Conservation (phyloP, 495 filamentous ascomycete genomes). For the Lasiosphaeris hirsuta region DNA sequence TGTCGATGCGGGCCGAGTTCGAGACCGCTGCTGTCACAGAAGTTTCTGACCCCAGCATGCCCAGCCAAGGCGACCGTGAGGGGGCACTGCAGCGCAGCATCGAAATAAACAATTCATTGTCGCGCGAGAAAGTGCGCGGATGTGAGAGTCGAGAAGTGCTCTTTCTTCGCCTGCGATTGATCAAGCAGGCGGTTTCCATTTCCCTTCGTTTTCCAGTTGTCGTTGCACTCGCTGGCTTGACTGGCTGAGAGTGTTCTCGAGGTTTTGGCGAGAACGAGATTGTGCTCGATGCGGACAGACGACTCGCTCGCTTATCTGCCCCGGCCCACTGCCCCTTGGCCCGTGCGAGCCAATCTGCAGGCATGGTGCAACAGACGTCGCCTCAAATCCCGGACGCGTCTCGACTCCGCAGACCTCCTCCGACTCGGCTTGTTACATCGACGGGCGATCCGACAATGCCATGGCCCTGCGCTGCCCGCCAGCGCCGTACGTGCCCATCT, state of each 20-base stretch:
- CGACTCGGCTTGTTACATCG: slow-evolving; percentile 30
- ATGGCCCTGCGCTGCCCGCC: slow-evolving; percentile 6
- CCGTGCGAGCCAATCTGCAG: slow-evolving; percentile 7
- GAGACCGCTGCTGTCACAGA: too few species aligned
- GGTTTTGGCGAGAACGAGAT: not conserved
- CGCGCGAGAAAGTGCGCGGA: too few species aligned
- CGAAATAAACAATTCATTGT: not conserved
- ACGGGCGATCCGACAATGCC: slow-evolving; percentile 32
- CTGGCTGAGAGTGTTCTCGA: not conserved
- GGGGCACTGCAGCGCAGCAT: not conserved
- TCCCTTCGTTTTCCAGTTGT: too few species aligned
- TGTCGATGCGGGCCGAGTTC: too few species aligned
- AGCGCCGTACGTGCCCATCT: slow-evolving; percentile 1
- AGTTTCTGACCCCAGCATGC: too few species aligned
- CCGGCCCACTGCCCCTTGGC: not conserved
- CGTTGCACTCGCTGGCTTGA: too few species aligned
- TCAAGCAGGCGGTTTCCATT: not conserved
- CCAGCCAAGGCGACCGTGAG: too few species aligned
- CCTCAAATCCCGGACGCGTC: slow-evolving; percentile 25
- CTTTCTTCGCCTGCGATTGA: not conserved
- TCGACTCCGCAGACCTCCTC: slow-evolving; percentile 18
- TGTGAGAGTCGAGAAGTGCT: not conserved
- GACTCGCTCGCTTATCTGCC: slow-evolving; percentile 10
- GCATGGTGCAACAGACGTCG: slow-evolving; percentile 19
- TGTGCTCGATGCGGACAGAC: not conserved